Percentiles rank a stretch among this genome's conserved stretches.
Evolutionary conservation across 2,329 filamentous ascomycete species (phyloP).

Genomic region (Apiospora sp.): DNA sequence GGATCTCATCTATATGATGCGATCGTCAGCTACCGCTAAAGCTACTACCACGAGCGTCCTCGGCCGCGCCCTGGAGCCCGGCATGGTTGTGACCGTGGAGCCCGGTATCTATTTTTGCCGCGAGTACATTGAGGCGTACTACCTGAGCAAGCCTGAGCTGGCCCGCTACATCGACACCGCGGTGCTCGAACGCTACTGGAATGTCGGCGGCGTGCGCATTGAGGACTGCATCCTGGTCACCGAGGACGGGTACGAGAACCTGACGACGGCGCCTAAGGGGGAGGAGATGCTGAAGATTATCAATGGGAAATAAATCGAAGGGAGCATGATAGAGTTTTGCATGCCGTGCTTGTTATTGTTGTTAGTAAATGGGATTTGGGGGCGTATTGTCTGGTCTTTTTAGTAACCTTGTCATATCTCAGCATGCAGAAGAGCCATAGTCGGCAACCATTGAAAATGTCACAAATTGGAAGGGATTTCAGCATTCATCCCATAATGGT

Average conservation of each 20-base stretch:
- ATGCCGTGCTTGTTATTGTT: not conserved
- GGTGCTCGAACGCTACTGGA: slow-evolving; percentile 74
- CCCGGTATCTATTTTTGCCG: slow-evolving; percentile 81
- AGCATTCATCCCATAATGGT: not conserved
- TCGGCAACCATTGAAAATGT: not conserved
- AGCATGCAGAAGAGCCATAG: not conserved
- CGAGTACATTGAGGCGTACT: slow-evolving; percentile 75
- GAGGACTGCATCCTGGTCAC: slow-evolving; percentile 91
- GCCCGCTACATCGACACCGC: slow-evolving; percentile 70
- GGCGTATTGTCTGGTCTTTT: not conserved
- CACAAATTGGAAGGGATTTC: not conserved
- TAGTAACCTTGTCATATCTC: not conserved
- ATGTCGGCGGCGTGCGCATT: slow-evolving; percentile 87
- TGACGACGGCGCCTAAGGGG: slow-evolving; percentile 82
- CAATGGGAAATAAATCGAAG: slow-evolving; percentile 9
- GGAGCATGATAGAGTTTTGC: not conserved
- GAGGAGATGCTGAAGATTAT: slow-evolving; percentile 71
- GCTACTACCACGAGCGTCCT: slow-evolving; percentile 33
- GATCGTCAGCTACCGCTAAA: slow-evolving; percentile 25
- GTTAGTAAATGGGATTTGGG: no score
- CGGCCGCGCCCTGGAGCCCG: slow-evolving; percentile 57
- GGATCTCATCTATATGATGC: slow-evolving; percentile 11
- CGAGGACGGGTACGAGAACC: slow-evolving; percentile 78
- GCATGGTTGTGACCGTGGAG: slow-evolving; percentile 81
- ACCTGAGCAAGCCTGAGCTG: slow-evolving; percentile 66